Percentiles rank a stretch among this genome's conserved stretches.
Conservation (phyloP, 768 basidiomycete genomes). For the Auricularia sp. region DNA sequence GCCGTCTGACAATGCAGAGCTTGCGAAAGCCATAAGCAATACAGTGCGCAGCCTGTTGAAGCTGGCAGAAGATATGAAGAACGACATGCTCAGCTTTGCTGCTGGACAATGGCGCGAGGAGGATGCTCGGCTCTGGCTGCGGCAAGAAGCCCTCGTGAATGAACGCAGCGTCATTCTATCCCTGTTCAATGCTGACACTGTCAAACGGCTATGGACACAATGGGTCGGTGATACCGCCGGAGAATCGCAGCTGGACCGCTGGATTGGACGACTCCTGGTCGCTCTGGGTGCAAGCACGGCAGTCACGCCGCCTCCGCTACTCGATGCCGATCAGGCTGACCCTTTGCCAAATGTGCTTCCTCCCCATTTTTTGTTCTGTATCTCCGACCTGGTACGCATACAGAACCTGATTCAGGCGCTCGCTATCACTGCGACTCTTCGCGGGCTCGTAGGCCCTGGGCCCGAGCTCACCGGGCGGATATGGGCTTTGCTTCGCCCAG, state of each 20-base stretch:
- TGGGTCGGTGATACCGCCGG: constrained; percentile 18
- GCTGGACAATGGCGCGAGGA: constrained; percentile 57
- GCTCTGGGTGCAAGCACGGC: not conserved
- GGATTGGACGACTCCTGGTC: constrained; percentile 39
- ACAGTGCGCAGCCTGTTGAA: constrained; percentile 38
- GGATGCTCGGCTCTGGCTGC: constrained; percentile 41
- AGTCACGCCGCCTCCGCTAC: not conserved
- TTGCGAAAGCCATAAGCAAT: constrained; percentile 41
- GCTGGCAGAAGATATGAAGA: constrained; percentile 55
- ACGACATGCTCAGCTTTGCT: constrained; percentile 53
- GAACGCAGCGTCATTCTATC: constrained; percentile 48
- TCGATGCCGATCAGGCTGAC: not conserved
- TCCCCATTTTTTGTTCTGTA: constrained; percentile 54
- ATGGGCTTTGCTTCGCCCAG: constrained; percentile 31
- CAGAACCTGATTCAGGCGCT: constrained; percentile 69
- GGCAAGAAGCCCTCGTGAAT: constrained; percentile 40
- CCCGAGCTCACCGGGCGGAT: constrained; percentile 42
- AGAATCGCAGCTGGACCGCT: constrained; percentile 20
- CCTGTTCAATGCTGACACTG: constrained; percentile 35
- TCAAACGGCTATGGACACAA: constrained; percentile 14
- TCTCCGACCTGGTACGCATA: constrained; percentile 42
- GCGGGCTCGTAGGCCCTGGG: constrained; percentile 46
- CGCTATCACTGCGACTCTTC: constrained; percentile 51
- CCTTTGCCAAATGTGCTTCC: constrained; percentile 38
- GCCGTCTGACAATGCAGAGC: constrained; percentile 17